Evolutionary conservation across 2,329 filamentous ascomycete genomes (phyloP).

Genomic region (Parastagonospora avenae): DNA sequence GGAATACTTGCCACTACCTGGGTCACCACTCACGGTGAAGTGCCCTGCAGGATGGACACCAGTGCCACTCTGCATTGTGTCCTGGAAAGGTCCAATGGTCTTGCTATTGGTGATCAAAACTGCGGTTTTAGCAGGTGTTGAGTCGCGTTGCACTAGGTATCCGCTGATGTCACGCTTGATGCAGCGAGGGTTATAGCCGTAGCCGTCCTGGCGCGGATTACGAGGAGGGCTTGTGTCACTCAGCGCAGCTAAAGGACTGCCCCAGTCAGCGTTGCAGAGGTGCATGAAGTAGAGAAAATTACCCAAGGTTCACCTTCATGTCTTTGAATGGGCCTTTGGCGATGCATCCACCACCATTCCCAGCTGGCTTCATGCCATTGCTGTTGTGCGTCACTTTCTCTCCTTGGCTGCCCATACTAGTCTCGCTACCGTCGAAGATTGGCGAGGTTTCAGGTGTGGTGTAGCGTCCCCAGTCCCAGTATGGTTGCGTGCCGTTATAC

Average conservation of each 20-base stretch:
- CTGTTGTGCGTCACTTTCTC: slow-evolving; percentile 34
- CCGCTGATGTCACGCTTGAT: slow-evolving; percentile 47
- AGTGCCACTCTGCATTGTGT: slow-evolving; percentile 42
- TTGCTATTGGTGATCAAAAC: slow-evolving; percentile 28
- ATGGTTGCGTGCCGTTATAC: slow-evolving; percentile 53
- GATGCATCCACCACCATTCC: slow-evolving; percentile 63
- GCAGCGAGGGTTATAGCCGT: slow-evolving; percentile 48
- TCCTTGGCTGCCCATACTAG: slow-evolving; percentile 56
- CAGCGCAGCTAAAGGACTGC: slow-evolving; percentile 30
- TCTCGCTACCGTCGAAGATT: slow-evolving; percentile 62
- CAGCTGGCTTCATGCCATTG: slow-evolving; percentile 48
- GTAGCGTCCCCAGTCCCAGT: slow-evolving; percentile 61
- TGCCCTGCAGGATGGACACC: slow-evolving; percentile 55
- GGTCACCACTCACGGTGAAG: slow-evolving; percentile 53
- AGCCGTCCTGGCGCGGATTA: slow-evolving; percentile 40
- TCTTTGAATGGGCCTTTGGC: slow-evolving; percentile 56
- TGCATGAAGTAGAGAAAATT: neutral
- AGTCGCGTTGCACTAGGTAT: slow-evolving; percentile 32
- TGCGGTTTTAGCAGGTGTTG: slow-evolving; percentile 36
- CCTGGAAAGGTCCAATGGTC: slow-evolving; percentile 47
- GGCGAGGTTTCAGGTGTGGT: slow-evolving; percentile 55
- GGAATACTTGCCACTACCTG: slow-evolving; percentile 41
- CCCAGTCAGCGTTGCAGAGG: neutral
- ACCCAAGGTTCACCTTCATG: slow-evolving; percentile 40
- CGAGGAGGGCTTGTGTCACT: slow-evolving; percentile 43